Conservation (phyloP, 148 eudicot genomes). For the Drosera capensis region DNA sequence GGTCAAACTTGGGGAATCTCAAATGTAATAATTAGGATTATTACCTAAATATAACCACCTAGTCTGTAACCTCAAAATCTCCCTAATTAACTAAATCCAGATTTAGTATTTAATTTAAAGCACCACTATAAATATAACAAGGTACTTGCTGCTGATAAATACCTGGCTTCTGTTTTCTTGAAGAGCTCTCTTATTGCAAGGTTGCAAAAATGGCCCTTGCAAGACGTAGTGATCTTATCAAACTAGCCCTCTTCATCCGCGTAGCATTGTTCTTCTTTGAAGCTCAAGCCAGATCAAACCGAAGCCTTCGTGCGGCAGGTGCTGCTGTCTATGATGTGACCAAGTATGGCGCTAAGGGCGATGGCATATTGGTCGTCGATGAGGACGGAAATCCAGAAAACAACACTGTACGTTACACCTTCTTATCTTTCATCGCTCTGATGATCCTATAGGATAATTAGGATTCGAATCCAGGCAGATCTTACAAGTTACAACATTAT, state of each 20-base stretch:
- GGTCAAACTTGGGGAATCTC: too few relatives aligned
- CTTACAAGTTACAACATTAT: too few relatives aligned
- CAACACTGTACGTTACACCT: constrained; percentile 15
- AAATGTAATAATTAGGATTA: too few relatives aligned
- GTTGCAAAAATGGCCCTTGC: constrained; percentile 17
- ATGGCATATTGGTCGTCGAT: constrained; percentile 14
- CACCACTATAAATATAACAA: too few relatives aligned
- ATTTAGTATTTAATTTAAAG: too few relatives aligned
- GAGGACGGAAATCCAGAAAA: constrained; percentile 20
- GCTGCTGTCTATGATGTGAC: constrained; percentile 27
- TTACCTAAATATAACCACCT: too few relatives aligned
- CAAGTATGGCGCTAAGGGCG: constrained; percentile 20
- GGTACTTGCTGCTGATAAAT: too few relatives aligned
- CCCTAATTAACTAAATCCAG: too few relatives aligned
- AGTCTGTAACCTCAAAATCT: too few relatives aligned
- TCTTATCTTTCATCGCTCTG: neutral
- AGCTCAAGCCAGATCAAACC: constrained; percentile 6
- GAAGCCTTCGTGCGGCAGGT: constrained; percentile 6
- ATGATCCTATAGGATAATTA: too few relatives aligned
- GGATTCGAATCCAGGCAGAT: too few relatives aligned
- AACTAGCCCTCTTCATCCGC: constrained; percentile 11
- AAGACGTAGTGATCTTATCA: neutral
- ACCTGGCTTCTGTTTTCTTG: neutral
- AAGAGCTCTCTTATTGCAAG: constrained; percentile 7
- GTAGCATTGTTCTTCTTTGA: constrained; percentile 12